These are phyloP conservation scores for Lichenothelia convexa DNA, from an alignment of 495 filamentous ascomycete genomes.

Conservation along the genomic window DNA sequence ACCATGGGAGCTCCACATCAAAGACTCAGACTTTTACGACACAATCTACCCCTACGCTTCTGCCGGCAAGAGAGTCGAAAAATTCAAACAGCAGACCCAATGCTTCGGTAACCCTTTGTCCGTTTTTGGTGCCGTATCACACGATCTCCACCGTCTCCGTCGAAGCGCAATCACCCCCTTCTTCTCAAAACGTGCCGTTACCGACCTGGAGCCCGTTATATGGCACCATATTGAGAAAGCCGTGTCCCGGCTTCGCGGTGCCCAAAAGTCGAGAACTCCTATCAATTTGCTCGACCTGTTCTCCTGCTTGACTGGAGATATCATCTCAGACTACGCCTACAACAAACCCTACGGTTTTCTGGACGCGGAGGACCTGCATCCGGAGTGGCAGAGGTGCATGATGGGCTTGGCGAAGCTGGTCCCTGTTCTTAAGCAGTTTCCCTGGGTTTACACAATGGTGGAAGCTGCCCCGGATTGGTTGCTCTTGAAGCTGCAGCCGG, in stretches of 20 bases:
- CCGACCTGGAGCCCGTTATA: conserved; percentile 2
- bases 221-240: neutral
- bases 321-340: conserved; percentile 28
- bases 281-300: neutral
- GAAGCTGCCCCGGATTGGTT: too few species aligned
- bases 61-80: conserved; percentile 4
- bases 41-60: conserved; percentile 9
- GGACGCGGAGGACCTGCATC: too few species aligned
- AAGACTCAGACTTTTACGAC: conserved; percentile 13
- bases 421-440: too few species aligned
- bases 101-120: neutral
- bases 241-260: neutral
- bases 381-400: too few species aligned
- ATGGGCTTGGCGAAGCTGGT: too few species aligned
- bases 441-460: too few species aligned
- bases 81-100: conserved; percentile 5
- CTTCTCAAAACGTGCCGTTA: conserved; percentile 3
- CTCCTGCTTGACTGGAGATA: conserved; percentile 23
- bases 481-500: too few species aligned
- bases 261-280: too few species aligned
- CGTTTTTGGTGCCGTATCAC: neutral
- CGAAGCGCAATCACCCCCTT: conserved; percentile 6
- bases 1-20: conserved; percentile 17
- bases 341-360: conserved; percentile 6
- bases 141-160: conserved; percentile 5